These are phyloP conservation scores for Hanseniaspora sp. DNA, from an alignment of 1,139 yeast species.

Conservation along the genomic window DNA sequence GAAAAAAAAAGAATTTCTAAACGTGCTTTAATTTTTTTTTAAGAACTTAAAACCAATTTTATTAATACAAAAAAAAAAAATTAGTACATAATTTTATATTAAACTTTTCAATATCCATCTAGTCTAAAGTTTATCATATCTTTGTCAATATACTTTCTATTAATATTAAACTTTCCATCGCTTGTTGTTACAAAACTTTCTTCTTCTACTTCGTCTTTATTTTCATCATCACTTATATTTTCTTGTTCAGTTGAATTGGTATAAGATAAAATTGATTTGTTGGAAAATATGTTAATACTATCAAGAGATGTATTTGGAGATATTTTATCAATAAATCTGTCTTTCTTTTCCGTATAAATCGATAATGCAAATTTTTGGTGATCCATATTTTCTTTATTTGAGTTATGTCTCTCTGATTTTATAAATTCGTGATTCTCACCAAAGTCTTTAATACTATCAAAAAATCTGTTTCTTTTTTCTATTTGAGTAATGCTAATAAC, in stretches of 20 bases:
- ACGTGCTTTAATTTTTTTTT: too few species aligned
- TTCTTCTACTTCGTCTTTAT: background rate
- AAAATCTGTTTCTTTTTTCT: too few species aligned
- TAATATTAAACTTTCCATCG: background rate
- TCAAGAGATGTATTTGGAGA: background rate
- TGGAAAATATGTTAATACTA: background rate
- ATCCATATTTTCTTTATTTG: too few species aligned
- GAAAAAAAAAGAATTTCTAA: too few species aligned
- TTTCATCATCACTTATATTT: background rate
- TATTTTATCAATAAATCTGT: background rate
- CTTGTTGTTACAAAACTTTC: background rate
- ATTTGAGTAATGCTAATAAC: too few species aligned
- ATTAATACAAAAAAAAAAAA: too few species aligned
- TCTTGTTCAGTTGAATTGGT: background rate
- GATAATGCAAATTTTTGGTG: background rate
- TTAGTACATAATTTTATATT: too few species aligned
- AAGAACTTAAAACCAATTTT: too few species aligned
- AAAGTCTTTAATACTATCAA: background rate
- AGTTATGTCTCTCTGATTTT: too few species aligned
- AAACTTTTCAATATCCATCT: background rate
- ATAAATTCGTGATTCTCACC: background rate
- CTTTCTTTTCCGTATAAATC: background rate
- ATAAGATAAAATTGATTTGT: background rate
- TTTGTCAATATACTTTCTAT: background rate
- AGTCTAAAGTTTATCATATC: background rate